A percentile compares a stretch with the other conserved stretches of the same genome.
These are phyloP conservation scores for Euphorbia peplus DNA, from an alignment of 345 rosid species.

Conservation along the genomic window DNA sequence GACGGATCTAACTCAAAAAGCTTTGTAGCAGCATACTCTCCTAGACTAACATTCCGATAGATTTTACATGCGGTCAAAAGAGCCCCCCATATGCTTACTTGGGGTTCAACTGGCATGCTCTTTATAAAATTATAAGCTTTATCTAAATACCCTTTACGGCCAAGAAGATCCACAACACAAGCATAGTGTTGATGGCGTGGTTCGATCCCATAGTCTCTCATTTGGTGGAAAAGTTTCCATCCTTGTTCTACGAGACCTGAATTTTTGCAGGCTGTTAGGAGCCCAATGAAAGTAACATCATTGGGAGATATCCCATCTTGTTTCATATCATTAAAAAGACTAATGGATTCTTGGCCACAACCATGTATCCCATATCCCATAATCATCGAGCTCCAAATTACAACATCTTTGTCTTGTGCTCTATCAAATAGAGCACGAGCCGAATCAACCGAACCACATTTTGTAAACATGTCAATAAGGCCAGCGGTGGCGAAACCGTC, in stretches of 20 bases:
- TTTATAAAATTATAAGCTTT: constrained; percentile 52
- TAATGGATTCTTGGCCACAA: constrained; percentile 48
- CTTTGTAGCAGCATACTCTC: constrained; percentile 60
- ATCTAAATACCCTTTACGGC: constrained; percentile 56
- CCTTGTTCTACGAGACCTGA: constrained; percentile 66
- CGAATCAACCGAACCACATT: constrained; percentile 59
- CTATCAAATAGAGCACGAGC: constrained; percentile 55
- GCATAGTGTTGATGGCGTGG: constrained; percentile 70
- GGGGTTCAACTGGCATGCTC: constrained; percentile 60
- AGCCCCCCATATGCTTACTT: constrained; percentile 64
- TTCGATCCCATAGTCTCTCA: constrained; percentile 49
- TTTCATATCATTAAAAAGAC: constrained; percentile 48
- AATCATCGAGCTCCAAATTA: constrained; percentile 70
- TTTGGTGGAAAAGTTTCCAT: constrained; percentile 57
- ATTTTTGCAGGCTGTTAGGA: constrained; percentile 67
- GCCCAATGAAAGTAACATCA: constrained; percentile 61
- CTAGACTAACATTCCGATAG: constrained; percentile 52
- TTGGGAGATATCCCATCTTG: constrained; percentile 49
- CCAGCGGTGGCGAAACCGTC: constrained; percentile 47
- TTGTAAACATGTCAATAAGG: constrained; percentile 64
- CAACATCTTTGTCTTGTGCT: constrained; percentile 53
- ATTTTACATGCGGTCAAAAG: constrained; percentile 65
- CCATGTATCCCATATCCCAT: constrained; percentile 76
- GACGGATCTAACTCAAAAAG: constrained; percentile 58
- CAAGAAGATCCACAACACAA: constrained; percentile 68